Evolutionary conservation across 2,329 filamentous ascomycete genomes (phyloP).

Genomic region (Paramyrothecium sp.): DNA sequence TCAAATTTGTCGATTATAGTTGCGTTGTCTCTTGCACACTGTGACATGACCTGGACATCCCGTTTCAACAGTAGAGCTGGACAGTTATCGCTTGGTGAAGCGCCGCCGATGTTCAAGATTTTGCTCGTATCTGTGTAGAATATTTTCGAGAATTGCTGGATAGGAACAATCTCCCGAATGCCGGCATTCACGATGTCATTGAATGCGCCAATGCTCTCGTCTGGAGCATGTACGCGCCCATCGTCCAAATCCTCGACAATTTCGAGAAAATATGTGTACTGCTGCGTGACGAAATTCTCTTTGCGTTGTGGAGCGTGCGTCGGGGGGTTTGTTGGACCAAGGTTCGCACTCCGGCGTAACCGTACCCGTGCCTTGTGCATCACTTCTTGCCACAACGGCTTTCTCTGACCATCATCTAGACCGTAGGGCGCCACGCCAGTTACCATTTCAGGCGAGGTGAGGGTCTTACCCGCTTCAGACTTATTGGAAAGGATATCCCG

Average conservation of each 20-base stretch:
- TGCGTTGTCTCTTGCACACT: neutral
- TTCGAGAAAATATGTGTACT: slow-evolving; percentile 76
- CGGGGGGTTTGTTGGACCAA: slow-evolving; percentile 4
- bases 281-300: slow-evolving; percentile 7
- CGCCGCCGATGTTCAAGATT: slow-evolving; percentile 72
- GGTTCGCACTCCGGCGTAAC: slow-evolving; percentile 64
- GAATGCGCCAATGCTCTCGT: slow-evolving; percentile 30
- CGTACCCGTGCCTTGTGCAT: slow-evolving; percentile 89
- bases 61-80: slow-evolving; percentile 33
- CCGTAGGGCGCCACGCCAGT: slow-evolving; percentile 18
- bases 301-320: neutral
- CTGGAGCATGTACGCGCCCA: slow-evolving; percentile 48
- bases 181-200: slow-evolving; percentile 42
- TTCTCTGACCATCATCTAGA: slow-evolving; percentile 44
- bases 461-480: no score
- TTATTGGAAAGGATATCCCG: neutral
- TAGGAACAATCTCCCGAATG: slow-evolving; percentile 52
- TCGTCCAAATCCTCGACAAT: slow-evolving; percentile 77
- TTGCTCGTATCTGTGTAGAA: slow-evolving; percentile 92
- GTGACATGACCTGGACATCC: slow-evolving; percentile 10
- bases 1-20: neutral
- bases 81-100: slow-evolving; percentile 45
- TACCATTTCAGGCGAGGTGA: no score
- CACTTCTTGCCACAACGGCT: slow-evolving; percentile 89
- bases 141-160: slow-evolving; percentile 73